Conservation (phyloP, 163 green algal species). For the Coccomyxa subellipsoidea region DNA sequence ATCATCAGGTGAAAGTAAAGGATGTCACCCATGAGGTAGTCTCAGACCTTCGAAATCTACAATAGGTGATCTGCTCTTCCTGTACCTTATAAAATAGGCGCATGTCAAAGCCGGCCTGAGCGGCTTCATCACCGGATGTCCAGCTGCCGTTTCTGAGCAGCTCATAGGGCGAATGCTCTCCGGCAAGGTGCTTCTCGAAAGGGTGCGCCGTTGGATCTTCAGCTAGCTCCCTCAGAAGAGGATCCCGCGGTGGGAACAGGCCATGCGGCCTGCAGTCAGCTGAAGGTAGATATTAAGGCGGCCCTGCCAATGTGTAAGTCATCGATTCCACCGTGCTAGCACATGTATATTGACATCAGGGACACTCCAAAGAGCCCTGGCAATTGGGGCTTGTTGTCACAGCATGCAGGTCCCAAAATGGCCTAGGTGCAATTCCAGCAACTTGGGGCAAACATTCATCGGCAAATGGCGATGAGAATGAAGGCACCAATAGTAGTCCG, state of each 20-base stretch:
- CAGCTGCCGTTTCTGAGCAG: constrained; percentile 30
- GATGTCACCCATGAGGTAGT: no score
- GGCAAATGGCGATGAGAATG: not conserved
- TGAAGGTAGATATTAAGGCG: no score
- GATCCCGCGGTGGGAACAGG: constrained; percentile 27
- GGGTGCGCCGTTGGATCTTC: constrained; percentile 1
- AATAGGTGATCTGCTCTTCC: not conserved
- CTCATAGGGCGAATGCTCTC: constrained; percentile 15
- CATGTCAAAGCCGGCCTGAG: constrained; percentile 36
- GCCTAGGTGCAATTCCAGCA: no score
- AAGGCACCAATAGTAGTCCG: not conserved
- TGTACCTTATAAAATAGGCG: constrained; percentile 42
- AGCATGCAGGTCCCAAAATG: no score
- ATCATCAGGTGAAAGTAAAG: no score
- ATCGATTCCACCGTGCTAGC: not conserved
- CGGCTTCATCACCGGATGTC: constrained; percentile 33
- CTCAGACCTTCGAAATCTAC: not conserved
- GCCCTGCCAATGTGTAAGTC: not conserved
- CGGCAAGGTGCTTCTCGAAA: constrained; percentile 54
- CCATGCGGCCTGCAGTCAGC: constrained; percentile 20
- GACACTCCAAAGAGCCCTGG: no score
- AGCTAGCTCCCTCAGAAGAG: constrained; percentile 17
- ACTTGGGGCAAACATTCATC: no score
- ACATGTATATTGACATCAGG: no score
- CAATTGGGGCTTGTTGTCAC: no score